These are phyloP conservation scores for Parsonsia alboflavescens DNA, from an alignment of 257 asterid genomes.

Conservation along the genomic window DNA sequence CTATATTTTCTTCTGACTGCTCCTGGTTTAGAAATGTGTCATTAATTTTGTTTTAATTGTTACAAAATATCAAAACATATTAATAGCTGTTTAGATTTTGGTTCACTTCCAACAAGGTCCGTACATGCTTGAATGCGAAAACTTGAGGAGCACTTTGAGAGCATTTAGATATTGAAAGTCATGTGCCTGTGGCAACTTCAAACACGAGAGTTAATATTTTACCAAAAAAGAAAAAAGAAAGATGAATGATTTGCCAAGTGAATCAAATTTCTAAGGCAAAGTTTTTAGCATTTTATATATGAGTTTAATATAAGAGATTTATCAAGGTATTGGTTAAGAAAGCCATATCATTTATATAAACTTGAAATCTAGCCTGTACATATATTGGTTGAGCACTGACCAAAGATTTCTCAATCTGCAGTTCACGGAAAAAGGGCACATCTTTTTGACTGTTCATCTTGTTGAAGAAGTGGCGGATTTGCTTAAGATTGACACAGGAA, in stretches of 20 bases:
- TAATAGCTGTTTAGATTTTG: not conserved
- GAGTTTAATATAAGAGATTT: not conserved
- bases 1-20: not conserved
- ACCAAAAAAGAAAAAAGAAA: not conserved
- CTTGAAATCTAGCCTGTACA: not conserved
- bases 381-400: constrained; percentile 4
- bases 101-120: not conserved
- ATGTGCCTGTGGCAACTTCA: not conserved
- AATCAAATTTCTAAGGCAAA: not conserved
- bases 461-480: constrained; percentile 58
- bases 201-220: not conserved
- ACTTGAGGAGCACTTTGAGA: not conserved
- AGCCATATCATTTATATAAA: not conserved
- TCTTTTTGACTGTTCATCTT: constrained; percentile 76
- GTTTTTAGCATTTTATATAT: not conserved
- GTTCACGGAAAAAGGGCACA: constrained; percentile 96
- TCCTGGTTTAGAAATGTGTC: not conserved
- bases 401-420: constrained; percentile 22
- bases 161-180: not conserved
- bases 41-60: not conserved
- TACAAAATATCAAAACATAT: not conserved
- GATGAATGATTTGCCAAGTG: not conserved
- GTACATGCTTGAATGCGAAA: not conserved
- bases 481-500: constrained; percentile 33
- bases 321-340: not conserved